Base-by-base conservation (phyloP, 805 yeast species). In the Suhomyces prunicola region DNA sequence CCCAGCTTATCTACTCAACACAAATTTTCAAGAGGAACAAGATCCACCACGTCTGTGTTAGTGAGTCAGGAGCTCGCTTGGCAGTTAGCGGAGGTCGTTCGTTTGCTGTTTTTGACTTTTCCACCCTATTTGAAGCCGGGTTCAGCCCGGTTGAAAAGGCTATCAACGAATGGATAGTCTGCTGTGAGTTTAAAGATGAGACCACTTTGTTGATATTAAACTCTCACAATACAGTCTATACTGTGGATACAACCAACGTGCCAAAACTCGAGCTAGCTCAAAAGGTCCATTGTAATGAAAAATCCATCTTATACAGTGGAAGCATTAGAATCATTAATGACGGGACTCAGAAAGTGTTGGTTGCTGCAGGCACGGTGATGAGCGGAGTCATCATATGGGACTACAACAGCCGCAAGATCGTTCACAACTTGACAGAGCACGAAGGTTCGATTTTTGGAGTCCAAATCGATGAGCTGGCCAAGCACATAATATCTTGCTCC, bases 281-380 rank as follows among this genome's bases (percentile, higher is more conserved):
- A 1, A 71, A 71, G 10, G 61, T 67, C 15, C 69, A 81, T 23
- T 82, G 85, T 61, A 79, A 79, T 17, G 96, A 90, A 68, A 85
- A 87, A 58, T 88, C 96, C 1, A 87, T 93, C 46, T 74, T 94
- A 35, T 94, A 94, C 65, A 89, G 97, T 5, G 99, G 98, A 0
- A 78, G 89, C 1, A 80, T 93, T 39, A 77, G 76, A 50, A 79
- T 79, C 0, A 58, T 80, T 15, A 53, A 67, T 2, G 65, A 68
- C 10, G 58, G 80, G n/a, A 54, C 67, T 5, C 23, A 24, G 12
- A 66, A 69, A 36, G 80, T 86, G 0, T 65, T 80, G 4, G 77
- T 90, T 12, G 90, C 90, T 26, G 92, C 97, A 0, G 99, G 99
- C 23, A 93, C 99, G 0, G 97, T 93, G 2, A 85, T 92, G 85